A percentile compares a stretch with the other conserved stretches of the same genome.
These are phyloP conservation scores for Simplicillium sp. DNA, from an alignment of 2,329 filamentous ascomycete species.

Conservation along the genomic window DNA sequence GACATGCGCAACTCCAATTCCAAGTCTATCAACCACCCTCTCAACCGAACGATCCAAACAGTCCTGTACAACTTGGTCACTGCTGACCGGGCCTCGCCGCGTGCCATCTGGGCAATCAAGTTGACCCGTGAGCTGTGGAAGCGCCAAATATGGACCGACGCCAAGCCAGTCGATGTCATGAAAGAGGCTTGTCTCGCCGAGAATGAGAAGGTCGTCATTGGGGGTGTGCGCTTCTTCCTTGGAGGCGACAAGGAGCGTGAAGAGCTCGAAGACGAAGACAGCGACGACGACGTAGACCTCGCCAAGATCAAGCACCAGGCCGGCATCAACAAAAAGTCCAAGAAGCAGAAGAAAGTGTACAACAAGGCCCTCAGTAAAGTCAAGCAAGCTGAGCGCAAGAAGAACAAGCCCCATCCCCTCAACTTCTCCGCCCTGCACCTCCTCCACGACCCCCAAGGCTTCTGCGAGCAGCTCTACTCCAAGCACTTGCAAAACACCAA, in stretches of 20 bases:
- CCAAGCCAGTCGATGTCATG: conserved; percentile 96
- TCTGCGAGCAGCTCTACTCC: conserved; percentile 79
- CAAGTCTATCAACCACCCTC: conserved; percentile 79
- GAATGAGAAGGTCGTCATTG: conserved; percentile 85
- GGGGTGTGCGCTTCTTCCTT: conserved; percentile 87
- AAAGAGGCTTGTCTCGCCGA: conserved; percentile 83
- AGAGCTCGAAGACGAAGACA: conserved; percentile 81
- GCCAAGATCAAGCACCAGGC: conserved; percentile 74
- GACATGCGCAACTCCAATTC: conserved; percentile 83
- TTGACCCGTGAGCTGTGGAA: conserved; percentile 94
- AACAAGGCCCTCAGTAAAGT: conserved; percentile 75
- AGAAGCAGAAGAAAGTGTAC: conserved; percentile 72
- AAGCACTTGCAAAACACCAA: conserved; percentile 87
- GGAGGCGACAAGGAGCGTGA: conserved; percentile 94
- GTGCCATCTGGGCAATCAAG: conserved; percentile 93
- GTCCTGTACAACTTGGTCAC: conserved; percentile 87
- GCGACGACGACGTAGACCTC: conserved; percentile 71
- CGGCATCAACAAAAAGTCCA: conserved; percentile 93
- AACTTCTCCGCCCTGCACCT: conserved; percentile 96
- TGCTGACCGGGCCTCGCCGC: conserved; percentile 73
- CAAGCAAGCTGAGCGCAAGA: conserved; percentile 78
- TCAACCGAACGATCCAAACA: conserved; percentile 89
- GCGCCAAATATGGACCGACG: conserved; percentile 89
- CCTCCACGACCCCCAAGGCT: conserved; percentile 87
- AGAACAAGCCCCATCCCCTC: conserved; percentile 74